These are phyloP conservation scores for Conticribra weissflogii DNA, from an alignment of 108 stramenopile species.

Conservation along the genomic window DNA sequence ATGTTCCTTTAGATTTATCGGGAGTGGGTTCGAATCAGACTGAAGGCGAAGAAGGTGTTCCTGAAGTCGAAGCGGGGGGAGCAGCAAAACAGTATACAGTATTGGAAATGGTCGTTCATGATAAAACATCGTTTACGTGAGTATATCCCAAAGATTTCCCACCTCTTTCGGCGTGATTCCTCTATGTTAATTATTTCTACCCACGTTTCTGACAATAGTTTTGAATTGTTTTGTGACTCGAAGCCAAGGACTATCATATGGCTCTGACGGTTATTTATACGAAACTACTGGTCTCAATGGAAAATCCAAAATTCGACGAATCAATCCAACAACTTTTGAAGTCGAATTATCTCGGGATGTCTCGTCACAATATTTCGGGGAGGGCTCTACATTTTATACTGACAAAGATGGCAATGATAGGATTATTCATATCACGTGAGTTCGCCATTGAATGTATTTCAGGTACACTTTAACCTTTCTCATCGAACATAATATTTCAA, in stretches of 20 bases:
- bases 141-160: too few species aligned
- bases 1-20: too few species aligned
- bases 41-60: too few species aligned
- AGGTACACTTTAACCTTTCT: background rate
- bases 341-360: slow-evolving; percentile 54
- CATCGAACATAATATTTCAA: background rate
- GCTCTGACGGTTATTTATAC: slow-evolving; percentile 59
- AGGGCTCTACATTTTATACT: slow-evolving; percentile 68
- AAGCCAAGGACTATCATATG: slow-evolving; percentile 85
- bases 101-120: slow-evolving; percentile 66
- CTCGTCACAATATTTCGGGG: slow-evolving; percentile 63
- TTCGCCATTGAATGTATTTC: background rate
- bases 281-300: slow-evolving; percentile 79
- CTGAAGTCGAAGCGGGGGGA: too few species aligned
- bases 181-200: background rate
- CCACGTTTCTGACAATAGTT: background rate
- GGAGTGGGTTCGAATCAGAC: too few species aligned
- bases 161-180: too few species aligned
- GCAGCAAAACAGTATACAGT: slow-evolving; percentile 39
- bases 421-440: slow-evolving; percentile 72
- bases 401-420: slow-evolving; percentile 43
- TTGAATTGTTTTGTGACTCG: background rate
- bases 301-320: slow-evolving; percentile 61
- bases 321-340: slow-evolving; percentile 68
- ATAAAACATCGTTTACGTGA: slow-evolving; percentile 66